Conservation (phyloP, 2,329 filamentous ascomycete genomes). For the Gliomastix tumulicola region DNA sequence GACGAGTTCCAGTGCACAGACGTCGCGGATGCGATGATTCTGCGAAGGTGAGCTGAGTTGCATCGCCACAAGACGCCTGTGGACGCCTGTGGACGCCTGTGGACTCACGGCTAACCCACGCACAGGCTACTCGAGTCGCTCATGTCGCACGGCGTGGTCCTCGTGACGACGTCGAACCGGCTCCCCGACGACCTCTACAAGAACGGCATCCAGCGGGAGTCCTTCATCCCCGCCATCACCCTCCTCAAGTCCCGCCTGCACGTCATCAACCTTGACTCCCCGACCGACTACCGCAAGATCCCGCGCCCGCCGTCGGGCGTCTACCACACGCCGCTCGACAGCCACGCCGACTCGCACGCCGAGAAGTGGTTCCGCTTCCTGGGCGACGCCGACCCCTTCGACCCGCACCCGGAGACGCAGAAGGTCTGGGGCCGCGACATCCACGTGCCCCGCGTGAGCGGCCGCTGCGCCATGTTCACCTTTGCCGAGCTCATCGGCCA, state of each 20-base stretch:
- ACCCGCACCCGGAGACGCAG: constrained; percentile 71
- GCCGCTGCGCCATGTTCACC: constrained; percentile 81
- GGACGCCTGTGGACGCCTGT: neutral
- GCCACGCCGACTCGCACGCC: constrained; percentile 70
- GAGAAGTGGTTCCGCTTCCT: constrained; percentile 95
- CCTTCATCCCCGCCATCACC: constrained; percentile 91
- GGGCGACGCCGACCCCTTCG: constrained; percentile 71
- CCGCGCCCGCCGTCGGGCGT: constrained; percentile 87
- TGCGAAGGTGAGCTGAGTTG: constrained; percentile 52
- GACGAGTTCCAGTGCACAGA: constrained; percentile 99
- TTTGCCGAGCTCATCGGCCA: constrained; percentile 87
- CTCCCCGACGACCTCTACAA: constrained; percentile 95
- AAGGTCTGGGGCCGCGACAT: constrained; percentile 91
- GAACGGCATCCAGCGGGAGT: constrained; percentile 93
- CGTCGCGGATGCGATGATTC: constrained; percentile 97
- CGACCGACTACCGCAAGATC: constrained; percentile 96
- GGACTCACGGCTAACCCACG: constrained; percentile 8
- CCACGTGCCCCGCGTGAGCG: constrained; percentile 78
- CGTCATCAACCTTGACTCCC: constrained; percentile 90
- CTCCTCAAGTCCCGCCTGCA: constrained; percentile 78
- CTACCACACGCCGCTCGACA: constrained; percentile 83
- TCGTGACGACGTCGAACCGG: constrained; percentile 95
- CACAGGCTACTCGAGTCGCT: constrained; percentile 72
- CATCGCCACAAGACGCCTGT: neutral
- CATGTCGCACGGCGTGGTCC: constrained; percentile 94